Conservation (phyloP, 306 rosid genomes). For the Vigna hirtella region DNA sequence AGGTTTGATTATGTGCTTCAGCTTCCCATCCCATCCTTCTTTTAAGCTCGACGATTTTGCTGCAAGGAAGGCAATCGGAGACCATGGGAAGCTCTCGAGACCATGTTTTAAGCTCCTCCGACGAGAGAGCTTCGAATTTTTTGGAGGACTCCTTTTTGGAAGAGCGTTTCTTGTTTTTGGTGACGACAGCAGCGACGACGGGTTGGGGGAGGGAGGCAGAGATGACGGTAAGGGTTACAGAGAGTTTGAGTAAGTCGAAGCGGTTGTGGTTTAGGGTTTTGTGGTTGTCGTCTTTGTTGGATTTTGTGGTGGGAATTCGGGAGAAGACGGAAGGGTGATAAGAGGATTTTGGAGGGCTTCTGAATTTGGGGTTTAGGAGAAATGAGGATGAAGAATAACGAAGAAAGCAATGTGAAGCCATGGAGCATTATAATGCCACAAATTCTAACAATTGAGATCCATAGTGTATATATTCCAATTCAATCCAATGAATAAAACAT, state of each 20-base stretch:
- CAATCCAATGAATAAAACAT: conserved; percentile 32
- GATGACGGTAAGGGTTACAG: conserved; percentile 78
- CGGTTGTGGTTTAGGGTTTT: conserved; percentile 36
- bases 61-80: conserved; percentile 79
- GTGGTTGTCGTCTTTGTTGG: conserved; percentile 26
- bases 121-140: conserved; percentile 67
- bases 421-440: conserved; percentile 45
- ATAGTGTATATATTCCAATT: conserved; percentile 34
- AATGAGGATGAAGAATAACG: conserved; percentile 1
- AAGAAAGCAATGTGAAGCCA: conserved; percentile 66
- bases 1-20: conserved; percentile 80
- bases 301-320: conserved; percentile 47
- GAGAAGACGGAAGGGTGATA: conserved; percentile 54
- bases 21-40: conserved; percentile 56
- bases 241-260: conserved; percentile 63
- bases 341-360: conserved; percentile 40
- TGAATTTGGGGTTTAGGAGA: conserved; percentile 47
- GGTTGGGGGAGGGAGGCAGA: conserved; percentile 68
- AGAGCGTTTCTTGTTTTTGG: conserved; percentile 61
- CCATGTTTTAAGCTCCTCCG: conserved; percentile 79
- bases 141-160: conserved; percentile 58
- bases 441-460: too few relatives aligned
- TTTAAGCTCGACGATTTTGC: conserved; percentile 59
- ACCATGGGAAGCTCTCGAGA: conserved; percentile 72
- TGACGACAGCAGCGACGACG: conserved; percentile 44